phyloP scores from a whole-genome alignment of 164 flowering plant genomes.

The Malania oleifera region DNA sequence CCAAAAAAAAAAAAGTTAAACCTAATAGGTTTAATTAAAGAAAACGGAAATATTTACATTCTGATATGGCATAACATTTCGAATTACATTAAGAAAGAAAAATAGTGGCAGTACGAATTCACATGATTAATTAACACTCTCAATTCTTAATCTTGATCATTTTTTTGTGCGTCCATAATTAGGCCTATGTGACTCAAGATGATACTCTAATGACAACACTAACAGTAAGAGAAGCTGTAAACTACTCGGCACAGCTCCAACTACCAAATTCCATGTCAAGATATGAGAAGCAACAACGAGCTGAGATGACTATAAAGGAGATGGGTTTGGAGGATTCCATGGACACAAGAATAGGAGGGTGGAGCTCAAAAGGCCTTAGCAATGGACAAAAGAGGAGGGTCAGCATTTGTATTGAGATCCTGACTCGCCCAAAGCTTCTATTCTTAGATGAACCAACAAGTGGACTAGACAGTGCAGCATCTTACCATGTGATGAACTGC shows the following conservation, averaged over 20 bases:
- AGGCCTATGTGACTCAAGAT: conserved; percentile 38
- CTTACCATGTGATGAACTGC: conserved; percentile 25
- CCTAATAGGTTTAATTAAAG: too few relatives aligned
- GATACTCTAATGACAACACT: conserved; percentile 26
- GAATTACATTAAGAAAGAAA: too few relatives aligned
- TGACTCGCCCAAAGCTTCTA: conserved; percentile 24
- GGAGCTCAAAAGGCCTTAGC: conserved; percentile 23
- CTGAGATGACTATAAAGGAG: conserved; percentile 21
- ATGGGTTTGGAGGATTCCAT: conserved; percentile 26
- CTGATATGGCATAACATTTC: too few relatives aligned
- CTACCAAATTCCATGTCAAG: conserved; percentile 27
- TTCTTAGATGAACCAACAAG: conserved; percentile 36
- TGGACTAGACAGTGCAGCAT: conserved; percentile 33
- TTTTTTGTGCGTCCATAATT: not conserved
- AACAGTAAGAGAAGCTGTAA: conserved; percentile 28
- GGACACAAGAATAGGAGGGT: conserved; percentile 28
- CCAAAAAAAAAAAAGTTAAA: too few relatives aligned
- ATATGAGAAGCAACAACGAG: conserved; percentile 22
- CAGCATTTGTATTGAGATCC: conserved; percentile 30
- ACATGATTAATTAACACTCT: too few relatives aligned
- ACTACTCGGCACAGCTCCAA: conserved; percentile 33
- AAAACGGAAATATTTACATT: too few relatives aligned
- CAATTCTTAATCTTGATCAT: too few relatives aligned
- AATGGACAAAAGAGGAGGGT: conserved; percentile 32
- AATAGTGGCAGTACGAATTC: too few relatives aligned